Base-by-base conservation (phyloP, 148 eudicot species). In the Arbutus unedo region DNA sequence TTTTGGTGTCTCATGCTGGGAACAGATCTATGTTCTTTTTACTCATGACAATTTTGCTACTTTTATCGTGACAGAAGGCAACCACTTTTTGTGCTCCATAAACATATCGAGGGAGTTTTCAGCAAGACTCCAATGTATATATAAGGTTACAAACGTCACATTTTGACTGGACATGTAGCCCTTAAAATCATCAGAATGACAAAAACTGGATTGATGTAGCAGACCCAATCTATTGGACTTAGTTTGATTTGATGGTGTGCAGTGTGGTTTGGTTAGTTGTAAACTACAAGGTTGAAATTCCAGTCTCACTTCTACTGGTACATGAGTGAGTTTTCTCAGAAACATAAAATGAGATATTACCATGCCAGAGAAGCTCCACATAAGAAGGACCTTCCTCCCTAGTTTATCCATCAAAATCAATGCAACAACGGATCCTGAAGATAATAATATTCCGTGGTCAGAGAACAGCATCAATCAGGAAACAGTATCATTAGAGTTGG, bases 281-380 rank as follows among this genome's bases (percentile, higher is more conserved):
- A 41, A 11, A 19, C 66, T 21, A n/a, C 2, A 6, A n/a, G 60
- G 38, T 62, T 45, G 50, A 13, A 79, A 4, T 44, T 70, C n/a
- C 38, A 43, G n/a, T 14, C 14, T 62, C 64, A 19, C 47, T 56
- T n/a, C 7, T 19, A 82, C 13, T 38, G 8, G 11, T 53, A 49
- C 49, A 82, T 41, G 51, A 60, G 54, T 56, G 11, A 50, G 47
- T 21, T 60, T 8, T 66, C 21, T 38, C 54, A 83, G n/a, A 75
- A 45, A 60, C 38, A 48, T 19, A 64, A 62, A 38, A 84, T 38
- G 67, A 13, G 64, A 70, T 47, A 67, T 49, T 91, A 95, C 98
- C 98, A 95, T 95, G 92, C 98, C 98, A 78, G 90, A 85, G 87
- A 96, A 96, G 89, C 98, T 96, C 94, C 93, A 91, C 57, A 91